phyloP scores from a whole-genome alignment of 2,329 filamentous ascomycete genomes.

The Fusarium caatingaense region DNA sequence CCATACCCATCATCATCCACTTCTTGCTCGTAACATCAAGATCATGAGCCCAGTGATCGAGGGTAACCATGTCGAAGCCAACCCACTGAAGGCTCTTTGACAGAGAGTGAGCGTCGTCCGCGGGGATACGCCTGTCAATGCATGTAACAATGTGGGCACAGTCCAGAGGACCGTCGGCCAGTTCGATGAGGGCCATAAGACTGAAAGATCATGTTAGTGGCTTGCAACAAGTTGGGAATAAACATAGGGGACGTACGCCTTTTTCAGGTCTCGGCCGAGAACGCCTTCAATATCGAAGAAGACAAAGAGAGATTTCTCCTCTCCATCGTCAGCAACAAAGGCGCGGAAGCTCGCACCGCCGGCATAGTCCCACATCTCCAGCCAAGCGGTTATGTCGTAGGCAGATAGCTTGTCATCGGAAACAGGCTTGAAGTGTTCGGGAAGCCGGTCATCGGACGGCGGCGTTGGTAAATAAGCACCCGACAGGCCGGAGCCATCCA shows the following conservation, averaged over 20 bases:
- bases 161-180: slow-evolving; percentile 80
- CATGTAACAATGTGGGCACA: slow-evolving; percentile 84
- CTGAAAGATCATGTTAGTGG: slow-evolving; percentile 55
- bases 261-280: slow-evolving; percentile 82
- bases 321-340: slow-evolving; percentile 78
- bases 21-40: slow-evolving; percentile 76
- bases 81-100: slow-evolving; percentile 92
- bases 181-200: slow-evolving; percentile 89
- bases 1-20: slow-evolving; percentile 92
- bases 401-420: slow-evolving; percentile 44
- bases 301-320: slow-evolving; percentile 82
- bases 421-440: slow-evolving; percentile 52
- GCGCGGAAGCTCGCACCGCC: slow-evolving; percentile 87
- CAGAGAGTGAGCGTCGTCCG: slow-evolving; percentile 72
- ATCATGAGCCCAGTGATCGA: slow-evolving; percentile 78
- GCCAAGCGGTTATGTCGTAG: slow-evolving; percentile 68
- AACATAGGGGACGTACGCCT: slow-evolving; percentile 71
- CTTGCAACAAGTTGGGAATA: neutral
- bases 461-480: slow-evolving; percentile 72
- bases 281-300: slow-evolving; percentile 82
- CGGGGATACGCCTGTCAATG: slow-evolving; percentile 76
- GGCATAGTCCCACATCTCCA: slow-evolving; percentile 87
- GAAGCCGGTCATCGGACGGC: slow-evolving; percentile 61
- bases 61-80: slow-evolving; percentile 84
- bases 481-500: slow-evolving; percentile 87